These are phyloP conservation scores for Prinsepia uniflora DNA, from an alignment of 306 rosid species.

Conservation along the genomic window DNA sequence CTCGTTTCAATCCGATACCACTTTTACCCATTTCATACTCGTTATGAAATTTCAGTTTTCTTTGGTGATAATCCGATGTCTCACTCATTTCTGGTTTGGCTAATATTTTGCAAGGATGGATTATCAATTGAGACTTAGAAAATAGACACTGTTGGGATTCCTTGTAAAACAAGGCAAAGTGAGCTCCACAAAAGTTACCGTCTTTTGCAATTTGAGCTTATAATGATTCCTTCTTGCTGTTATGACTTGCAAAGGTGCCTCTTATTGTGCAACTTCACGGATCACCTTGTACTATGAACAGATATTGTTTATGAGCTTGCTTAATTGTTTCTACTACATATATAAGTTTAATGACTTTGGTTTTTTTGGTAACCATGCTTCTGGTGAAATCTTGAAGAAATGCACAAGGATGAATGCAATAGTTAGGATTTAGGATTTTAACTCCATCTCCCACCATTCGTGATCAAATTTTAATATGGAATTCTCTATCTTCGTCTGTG, in stretches of 20 bases:
- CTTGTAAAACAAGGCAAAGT: not conserved
- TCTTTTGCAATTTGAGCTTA: not conserved
- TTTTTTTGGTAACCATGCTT: not conserved
- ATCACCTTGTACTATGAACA: not conserved
- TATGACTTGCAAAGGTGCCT: not conserved
- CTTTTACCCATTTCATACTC: too few species aligned
- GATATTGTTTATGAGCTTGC: not conserved
- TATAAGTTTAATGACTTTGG: not conserved
- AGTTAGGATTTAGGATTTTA: not conserved
- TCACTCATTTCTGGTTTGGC: too few species aligned
- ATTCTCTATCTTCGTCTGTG: not conserved
- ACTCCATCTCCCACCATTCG: constrained; percentile 4
- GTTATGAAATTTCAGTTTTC: too few species aligned
- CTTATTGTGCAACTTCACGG: not conserved
- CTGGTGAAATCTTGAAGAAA: not conserved
- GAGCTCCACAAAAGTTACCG: too few species aligned
- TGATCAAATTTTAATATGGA: not conserved
- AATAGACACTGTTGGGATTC: too few species aligned
- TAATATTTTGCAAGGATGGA: not conserved
- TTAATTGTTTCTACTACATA: not conserved
- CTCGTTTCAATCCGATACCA: too few species aligned
- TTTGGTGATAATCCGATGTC: too few species aligned
- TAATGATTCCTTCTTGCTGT: not conserved
- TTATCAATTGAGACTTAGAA: too few species aligned
- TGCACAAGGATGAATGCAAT: not conserved